phyloP scores from a whole-genome alignment of 331 rosid species.

The Acacia concinna region DNA sequence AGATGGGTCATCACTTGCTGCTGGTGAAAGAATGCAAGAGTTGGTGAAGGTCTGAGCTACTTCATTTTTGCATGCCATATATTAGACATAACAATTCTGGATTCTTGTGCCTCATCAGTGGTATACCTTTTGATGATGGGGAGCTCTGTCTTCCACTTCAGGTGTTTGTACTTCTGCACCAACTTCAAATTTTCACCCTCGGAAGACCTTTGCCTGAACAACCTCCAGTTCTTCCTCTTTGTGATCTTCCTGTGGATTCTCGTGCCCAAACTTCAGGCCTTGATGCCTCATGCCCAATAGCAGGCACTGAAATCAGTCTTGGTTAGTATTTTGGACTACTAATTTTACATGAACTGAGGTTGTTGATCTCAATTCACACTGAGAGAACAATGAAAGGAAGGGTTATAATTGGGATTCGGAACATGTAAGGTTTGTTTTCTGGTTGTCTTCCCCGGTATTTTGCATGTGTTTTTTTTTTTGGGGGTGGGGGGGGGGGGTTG shows the following conservation, averaged over 20 bases:
- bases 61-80: constrained; percentile 12
- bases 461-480: neutral
- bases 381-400: constrained; percentile 10
- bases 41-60: constrained; percentile 64
- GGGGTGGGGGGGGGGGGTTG: no score
- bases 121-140: constrained; percentile 17
- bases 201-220: constrained; percentile 79
- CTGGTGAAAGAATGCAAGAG: constrained; percentile 87
- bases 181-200: constrained; percentile 77
- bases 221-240: constrained; percentile 61
- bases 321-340: constrained; percentile 51
- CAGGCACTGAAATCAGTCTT: constrained; percentile 70
- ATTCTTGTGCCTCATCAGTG: constrained; percentile 16
- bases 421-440: no score
- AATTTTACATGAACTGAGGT: constrained; percentile 7
- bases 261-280: constrained; percentile 64
- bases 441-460: neutral
- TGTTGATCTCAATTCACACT: constrained; percentile 17
- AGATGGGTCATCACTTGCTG: constrained; percentile 67
- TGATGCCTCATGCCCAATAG: constrained; percentile 65
- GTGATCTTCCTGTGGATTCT: constrained; percentile 45
- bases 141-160: constrained; percentile 32
- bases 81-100: neutral
- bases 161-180: constrained; percentile 88
- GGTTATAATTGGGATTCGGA: neutral